These are phyloP conservation scores for Cordyceps cateniannulata DNA, from an alignment of 2,329 filamentous ascomycete genomes.

Conservation along the genomic window DNA sequence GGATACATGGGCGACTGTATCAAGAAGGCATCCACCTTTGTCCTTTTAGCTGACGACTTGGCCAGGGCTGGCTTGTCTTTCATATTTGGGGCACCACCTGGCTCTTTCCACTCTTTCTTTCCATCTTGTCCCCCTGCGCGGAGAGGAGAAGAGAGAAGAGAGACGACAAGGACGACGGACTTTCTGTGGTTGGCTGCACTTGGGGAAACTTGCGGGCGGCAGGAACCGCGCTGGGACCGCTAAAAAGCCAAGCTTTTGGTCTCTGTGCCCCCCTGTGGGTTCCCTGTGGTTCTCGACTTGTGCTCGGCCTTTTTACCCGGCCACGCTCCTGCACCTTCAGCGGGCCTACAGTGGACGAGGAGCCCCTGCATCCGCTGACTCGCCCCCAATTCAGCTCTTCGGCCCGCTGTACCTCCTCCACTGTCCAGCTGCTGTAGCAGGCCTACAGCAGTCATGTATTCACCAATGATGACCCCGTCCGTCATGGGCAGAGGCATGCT, in stretches of 20 bases:
- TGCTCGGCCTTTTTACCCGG: background rate
- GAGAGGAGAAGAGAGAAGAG: background rate
- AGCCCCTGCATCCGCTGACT: background rate
- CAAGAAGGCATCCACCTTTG: background rate
- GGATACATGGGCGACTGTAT: background rate
- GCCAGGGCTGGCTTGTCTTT: background rate
- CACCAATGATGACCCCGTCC: background rate
- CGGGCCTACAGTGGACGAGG: background rate
- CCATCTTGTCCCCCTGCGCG: background rate
- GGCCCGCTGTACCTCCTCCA: background rate
- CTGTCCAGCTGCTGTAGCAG: background rate
- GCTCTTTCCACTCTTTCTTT: background rate
- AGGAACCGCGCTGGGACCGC: background rate
- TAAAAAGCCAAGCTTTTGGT: background rate
- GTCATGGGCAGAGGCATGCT: background rate
- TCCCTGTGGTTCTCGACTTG: background rate
- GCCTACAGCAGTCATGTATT: background rate
- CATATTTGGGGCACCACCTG: background rate
- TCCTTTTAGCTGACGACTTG: background rate
- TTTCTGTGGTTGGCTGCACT: background rate
- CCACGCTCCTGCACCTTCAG: background rate
- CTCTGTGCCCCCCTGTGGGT: background rate
- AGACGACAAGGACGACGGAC: background rate
- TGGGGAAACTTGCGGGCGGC: background rate
- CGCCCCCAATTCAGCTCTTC: background rate